Evolutionary conservation across 2,329 filamentous ascomycete species (phyloP).

Genomic region (Fusarium oxysporum): DNA sequence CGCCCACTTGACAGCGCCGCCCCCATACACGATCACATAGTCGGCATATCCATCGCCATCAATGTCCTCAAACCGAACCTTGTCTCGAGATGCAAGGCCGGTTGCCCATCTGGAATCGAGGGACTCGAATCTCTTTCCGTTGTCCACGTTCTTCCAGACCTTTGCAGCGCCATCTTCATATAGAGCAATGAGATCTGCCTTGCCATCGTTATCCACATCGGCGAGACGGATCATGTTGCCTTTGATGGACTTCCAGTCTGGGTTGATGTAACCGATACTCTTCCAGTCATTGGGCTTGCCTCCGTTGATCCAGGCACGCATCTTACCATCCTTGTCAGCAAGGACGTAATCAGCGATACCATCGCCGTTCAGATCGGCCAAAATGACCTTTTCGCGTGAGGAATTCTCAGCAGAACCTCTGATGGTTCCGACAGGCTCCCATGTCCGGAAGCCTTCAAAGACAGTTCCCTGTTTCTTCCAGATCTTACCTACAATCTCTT

Average conservation of each 20-base stretch:
- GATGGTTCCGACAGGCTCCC: slow-evolving; percentile 13
- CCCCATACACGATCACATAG: slow-evolving; percentile 18
- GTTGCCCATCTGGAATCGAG: slow-evolving; percentile 22
- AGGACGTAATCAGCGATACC: slow-evolving; percentile 25
- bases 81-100: slow-evolving; percentile 1
- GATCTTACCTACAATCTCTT: slow-evolving; percentile 8
- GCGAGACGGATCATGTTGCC: slow-evolving; percentile 26
- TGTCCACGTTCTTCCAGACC: slow-evolving; percentile 24
- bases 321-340: neutral
- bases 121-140: slow-evolving; percentile 9
- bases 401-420: neutral
- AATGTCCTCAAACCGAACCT: slow-evolving; percentile 23
- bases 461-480: slow-evolving; percentile 20
- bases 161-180: slow-evolving; percentile 23
- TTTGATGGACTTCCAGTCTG: slow-evolving; percentile 7
- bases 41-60: slow-evolving; percentile 29
- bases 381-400: neutral
- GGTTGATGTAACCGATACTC: slow-evolving; percentile 11
- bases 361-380: slow-evolving; percentile 24
- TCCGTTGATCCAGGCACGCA: slow-evolving; percentile 23
- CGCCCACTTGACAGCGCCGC: slow-evolving; percentile 8
- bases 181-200: slow-evolving; percentile 16
- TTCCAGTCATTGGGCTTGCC: slow-evolving; percentile 21
- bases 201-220: slow-evolving; percentile 28
- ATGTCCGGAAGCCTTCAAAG: slow-evolving; percentile 18